These are phyloP conservation scores for Trichoderma polysporum DNA, from an alignment of 2,329 filamentous ascomycete species.

Conservation along the genomic window DNA sequence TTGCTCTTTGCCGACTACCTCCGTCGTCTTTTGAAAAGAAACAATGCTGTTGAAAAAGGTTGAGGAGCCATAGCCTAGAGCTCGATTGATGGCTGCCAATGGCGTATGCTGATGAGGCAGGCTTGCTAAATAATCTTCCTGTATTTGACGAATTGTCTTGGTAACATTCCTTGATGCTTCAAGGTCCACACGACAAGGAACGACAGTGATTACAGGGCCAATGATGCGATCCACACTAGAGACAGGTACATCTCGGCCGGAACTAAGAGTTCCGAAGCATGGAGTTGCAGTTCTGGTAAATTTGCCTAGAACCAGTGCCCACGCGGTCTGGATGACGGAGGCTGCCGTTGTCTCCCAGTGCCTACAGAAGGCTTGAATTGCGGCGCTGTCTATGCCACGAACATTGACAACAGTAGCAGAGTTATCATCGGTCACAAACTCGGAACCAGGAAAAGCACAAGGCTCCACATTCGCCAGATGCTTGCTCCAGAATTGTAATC, in stretches of 20 bases:
- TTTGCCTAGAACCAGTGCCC: conserved; percentile 21
- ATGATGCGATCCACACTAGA: conserved; percentile 13
- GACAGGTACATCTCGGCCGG: conserved; percentile 21
- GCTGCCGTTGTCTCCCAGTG: conserved; percentile 19
- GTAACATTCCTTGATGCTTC: background rate
- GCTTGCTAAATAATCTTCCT: background rate
- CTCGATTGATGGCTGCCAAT: conserved; percentile 3
- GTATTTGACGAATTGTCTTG: background rate
- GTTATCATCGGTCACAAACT: background rate
- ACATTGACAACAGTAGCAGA: background rate
- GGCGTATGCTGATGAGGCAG: conserved; percentile 9
- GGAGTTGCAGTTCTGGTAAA: conserved; percentile 1
- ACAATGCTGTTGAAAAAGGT: conserved; percentile 11
- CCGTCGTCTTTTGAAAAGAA: background rate
- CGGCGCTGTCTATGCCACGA: background rate
- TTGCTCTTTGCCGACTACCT: background rate
- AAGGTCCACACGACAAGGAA: conserved; percentile 16
- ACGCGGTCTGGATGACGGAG: conserved; percentile 18
- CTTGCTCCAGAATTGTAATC: conserved; percentile 24
- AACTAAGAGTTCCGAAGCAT: conserved; percentile 22
- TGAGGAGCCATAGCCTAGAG: background rate
- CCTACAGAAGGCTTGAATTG: conserved; percentile 3
- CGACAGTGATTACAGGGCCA: conserved; percentile 19
- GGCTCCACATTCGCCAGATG: background rate
- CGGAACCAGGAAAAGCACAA: background rate